A percentile compares a stretch with the other conserved stretches of the same genome.
Evolutionary conservation across 1,284 basidiomycete species (phyloP).

Genomic region (Filobasidium uniguttulatum): DNA sequence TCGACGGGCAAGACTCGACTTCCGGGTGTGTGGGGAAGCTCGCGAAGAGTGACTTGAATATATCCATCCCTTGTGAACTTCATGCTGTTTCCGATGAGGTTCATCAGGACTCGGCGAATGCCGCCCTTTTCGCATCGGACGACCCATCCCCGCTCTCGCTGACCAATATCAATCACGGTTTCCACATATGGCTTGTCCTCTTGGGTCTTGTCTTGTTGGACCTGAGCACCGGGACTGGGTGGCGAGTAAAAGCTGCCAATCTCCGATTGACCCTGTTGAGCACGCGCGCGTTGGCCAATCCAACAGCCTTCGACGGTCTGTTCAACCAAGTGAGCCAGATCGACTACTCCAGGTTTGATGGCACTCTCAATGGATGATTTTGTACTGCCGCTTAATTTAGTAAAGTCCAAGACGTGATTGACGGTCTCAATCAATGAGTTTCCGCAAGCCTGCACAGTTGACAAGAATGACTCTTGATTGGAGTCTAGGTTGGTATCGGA

Average conservation of each 20-base stretch:
- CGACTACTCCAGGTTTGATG: constrained; percentile 40
- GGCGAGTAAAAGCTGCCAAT: constrained; percentile 90
- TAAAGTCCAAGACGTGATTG: constrained; percentile 93
- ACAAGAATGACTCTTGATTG: constrained; percentile 72
- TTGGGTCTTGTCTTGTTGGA: constrained; percentile 29
- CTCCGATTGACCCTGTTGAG: constrained; percentile 51
- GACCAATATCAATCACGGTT: constrained; percentile 74
- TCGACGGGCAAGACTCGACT: constrained; percentile 60
- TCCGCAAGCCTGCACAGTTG: constrained; percentile 39
- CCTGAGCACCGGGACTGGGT: constrained; percentile 17
- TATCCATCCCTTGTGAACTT: constrained; percentile 69
- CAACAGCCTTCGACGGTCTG: constrained; percentile 90
- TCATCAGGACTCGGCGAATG: constrained; percentile 83
- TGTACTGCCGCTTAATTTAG: constrained; percentile 79
- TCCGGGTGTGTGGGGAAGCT: constrained; percentile 48
- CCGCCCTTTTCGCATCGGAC: constrained; percentile 85
- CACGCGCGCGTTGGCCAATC: constrained; percentile 78
- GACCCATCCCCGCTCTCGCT: constrained; percentile 66
- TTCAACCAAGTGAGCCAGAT: constrained; percentile 80
- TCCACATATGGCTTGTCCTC: constrained; percentile 40
- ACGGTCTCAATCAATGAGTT: constrained; percentile 48
- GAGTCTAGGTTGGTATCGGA: constrained; percentile 67
- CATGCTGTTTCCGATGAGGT: constrained; percentile 84
- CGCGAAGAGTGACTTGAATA: constrained; percentile 69
- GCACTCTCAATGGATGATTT: constrained; percentile 44